Base-by-base conservation (phyloP, 192 early-diverging fungal genomes). In the Coemansia sp. region DNA sequence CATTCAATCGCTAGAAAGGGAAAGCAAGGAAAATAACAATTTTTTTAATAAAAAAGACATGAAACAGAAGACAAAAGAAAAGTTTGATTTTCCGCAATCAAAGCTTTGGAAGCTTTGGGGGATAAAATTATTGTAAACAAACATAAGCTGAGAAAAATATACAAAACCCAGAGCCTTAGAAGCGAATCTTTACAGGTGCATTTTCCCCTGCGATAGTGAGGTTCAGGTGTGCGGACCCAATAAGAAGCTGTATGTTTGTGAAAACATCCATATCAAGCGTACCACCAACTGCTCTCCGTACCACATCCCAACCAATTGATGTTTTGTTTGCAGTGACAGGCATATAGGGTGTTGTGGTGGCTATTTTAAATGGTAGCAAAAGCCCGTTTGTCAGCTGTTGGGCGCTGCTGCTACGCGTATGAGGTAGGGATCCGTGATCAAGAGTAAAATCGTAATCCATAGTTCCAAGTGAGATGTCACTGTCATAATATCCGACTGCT, bases 261-360 rank as follows among this genome's bases (percentile, higher is more conserved):
- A 75, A 72, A n/a, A 80, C 77, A 26, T 72, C 69, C 7, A 80
- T 72, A 38, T 75, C 72, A 24, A 80, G 72, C 1, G 77, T 80
- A 23, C 77, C 77, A 38, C 77, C 77, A 55, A 80, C 68, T 5
- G 77, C 77, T 26, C 59, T 67, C 14, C 69, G 72, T 33, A 80
- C 23, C 38, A 80, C 67, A 61, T 80, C 69, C 77, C 77, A 80
- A 45, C 77, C 77, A 39, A 80, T 80, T 1, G 77, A 75, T n/a
- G 77, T 80, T 39, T 74, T 68, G 44, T 80, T 80, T 35, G 77
- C 69, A 0, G 45, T 36, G 45, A 80, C 71, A 46, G 72, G 72
- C 20, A 80, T 60, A 1, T 69, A 61, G 34, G 77, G 77, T 11
- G 77, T 80, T 18, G 77, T 72, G 3, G 62, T 52, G 0, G 71